Percentiles rank a stretch among this genome's conserved stretches.
Conservation (phyloP, 805 yeast genomes). For the Metschnikowia amazonensis region DNA sequence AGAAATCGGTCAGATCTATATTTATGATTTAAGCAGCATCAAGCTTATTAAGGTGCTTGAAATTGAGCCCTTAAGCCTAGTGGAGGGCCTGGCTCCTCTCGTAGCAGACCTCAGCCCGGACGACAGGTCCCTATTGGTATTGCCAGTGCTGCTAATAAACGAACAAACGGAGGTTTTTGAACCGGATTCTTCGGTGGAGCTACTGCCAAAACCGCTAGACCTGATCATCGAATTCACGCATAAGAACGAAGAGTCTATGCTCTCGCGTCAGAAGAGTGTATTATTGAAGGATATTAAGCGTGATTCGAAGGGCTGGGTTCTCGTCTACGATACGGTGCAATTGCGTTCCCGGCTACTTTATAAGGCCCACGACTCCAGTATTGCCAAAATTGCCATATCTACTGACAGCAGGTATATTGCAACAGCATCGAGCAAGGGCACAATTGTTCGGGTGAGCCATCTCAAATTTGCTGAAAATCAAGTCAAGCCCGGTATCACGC, state of each 20-base stretch:
- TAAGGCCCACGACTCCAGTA: conserved; percentile 38
- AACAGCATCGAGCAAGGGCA: conserved; percentile 42
- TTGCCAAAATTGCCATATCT: conserved; percentile 31
- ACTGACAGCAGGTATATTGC: conserved; percentile 30
- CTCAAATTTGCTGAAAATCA: conserved; percentile 10
- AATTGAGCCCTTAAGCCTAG: conserved; percentile 14
- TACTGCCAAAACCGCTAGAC: not conserved
- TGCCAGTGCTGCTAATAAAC: conserved; percentile 30
- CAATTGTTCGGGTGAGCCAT: conserved; percentile 37
- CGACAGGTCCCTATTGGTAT: conserved; percentile 32
- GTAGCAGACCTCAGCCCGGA: conserved; percentile 37
- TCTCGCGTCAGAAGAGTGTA: conserved; percentile 15
- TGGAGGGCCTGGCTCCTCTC: conserved; percentile 15
- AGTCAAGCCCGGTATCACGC: conserved; percentile 17
- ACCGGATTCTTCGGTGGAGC: conserved; percentile 8
- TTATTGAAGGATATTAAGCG: conserved; percentile 28
- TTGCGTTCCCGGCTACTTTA: conserved; percentile 31
- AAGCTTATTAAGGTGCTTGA: conserved; percentile 53
- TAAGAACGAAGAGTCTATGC: conserved; percentile 17
- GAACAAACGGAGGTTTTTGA: conserved; percentile 33
- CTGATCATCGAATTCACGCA: conserved; percentile 24
- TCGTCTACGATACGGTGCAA: conserved; percentile 38
- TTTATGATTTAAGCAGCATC: conserved; percentile 90
- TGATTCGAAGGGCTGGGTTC: conserved; percentile 34
- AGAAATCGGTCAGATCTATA: conserved; percentile 69